Evolutionary conservation across 2,329 filamentous ascomycete species (phyloP), one percentile per base, ranked within the genome.

Genomic region (Sarocladiaceae sp.): DNA sequence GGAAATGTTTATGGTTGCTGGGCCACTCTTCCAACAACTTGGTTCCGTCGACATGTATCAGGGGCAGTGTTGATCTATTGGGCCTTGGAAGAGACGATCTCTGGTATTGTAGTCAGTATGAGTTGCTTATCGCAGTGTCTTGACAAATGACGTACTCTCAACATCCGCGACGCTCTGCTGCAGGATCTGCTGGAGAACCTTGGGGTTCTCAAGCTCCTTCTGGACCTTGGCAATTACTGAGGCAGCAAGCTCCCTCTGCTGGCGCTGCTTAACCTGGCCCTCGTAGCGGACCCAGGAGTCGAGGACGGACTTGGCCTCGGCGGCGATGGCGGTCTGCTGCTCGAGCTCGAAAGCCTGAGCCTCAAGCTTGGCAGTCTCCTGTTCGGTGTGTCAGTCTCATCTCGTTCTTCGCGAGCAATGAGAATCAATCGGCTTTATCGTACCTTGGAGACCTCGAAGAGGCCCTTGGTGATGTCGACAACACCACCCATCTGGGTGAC

Each of bases 251-350:
- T 98, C 93, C 71, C 79, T 84, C 80, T 98, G 93, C 78, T 98
- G 89, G 68, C 93, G 85, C 76, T 91, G 85, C 86, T 97, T 98
- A 64, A 98, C 90, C 78, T 97, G 93, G 59, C 86, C 76, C 77
- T 98, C 93, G 71, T 98, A 98, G 66, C 93, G 86, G 53, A 97
- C 90, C 94, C 93, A 98, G 47, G 89, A 96, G 68, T 98, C 93
- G 54, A 98, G 83, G 48, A 97, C 93, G 50, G 78, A 62, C 84
- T 96, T 98, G 63, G 91, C 91, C 79, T 98, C 93, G 53, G 81
- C 75, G 48, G 89, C 89, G 55, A 98, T 77, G 58, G 89, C 86
- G 50, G 91, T 96, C 75, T 83, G 84, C 75, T 98, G 93, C 80
- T 97, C 89, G 56, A 97, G 82, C 80, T 97, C 89, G 72, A 85